Evolutionary conservation across 1,139 yeast species (phyloP).

Genomic region (Kurtzmaniella quercitrusa): DNA sequence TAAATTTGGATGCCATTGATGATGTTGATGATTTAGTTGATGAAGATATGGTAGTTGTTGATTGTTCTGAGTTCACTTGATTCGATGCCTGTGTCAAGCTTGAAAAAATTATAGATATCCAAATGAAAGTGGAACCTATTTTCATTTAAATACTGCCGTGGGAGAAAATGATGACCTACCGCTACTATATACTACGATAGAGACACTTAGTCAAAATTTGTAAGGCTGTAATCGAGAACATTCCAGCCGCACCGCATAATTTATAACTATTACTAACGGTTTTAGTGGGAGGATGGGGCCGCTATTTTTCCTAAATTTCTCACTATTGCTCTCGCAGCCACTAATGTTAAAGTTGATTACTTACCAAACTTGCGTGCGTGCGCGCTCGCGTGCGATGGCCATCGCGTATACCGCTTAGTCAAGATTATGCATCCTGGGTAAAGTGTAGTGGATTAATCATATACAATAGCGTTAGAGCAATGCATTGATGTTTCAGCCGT

Average conservation of each 20-base stretch:
- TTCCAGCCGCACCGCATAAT: neutral
- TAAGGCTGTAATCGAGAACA: neutral
- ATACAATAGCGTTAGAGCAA: too few relatives aligned
- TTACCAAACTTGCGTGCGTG: too few relatives aligned
- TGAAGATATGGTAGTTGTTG: too few relatives aligned
- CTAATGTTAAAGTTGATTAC: too few relatives aligned
- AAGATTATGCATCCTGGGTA: too few relatives aligned
- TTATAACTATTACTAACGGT: neutral
- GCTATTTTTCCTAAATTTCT: too few relatives aligned
- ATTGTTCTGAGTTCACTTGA: neutral
- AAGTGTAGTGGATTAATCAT: too few relatives aligned
- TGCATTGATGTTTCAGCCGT: too few relatives aligned
- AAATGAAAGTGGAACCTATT: neutral
- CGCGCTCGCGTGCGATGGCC: too few relatives aligned
- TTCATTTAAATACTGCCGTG: slow-evolving; percentile 4
- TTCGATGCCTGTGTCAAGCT: neutral
- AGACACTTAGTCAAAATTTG: neutral
- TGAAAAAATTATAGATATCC: slow-evolving; percentile 2
- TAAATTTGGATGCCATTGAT: slow-evolving; percentile 11
- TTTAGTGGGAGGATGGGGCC: neutral
- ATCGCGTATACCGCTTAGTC: too few relatives aligned
- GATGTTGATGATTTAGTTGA: neutral
- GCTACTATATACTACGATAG: neutral
- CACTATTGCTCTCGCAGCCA: too few relatives aligned
- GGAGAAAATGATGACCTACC: neutral